Conservation (phyloP, 495 filamentous ascomycete species). For the Penicillium antarcticum region DNA sequence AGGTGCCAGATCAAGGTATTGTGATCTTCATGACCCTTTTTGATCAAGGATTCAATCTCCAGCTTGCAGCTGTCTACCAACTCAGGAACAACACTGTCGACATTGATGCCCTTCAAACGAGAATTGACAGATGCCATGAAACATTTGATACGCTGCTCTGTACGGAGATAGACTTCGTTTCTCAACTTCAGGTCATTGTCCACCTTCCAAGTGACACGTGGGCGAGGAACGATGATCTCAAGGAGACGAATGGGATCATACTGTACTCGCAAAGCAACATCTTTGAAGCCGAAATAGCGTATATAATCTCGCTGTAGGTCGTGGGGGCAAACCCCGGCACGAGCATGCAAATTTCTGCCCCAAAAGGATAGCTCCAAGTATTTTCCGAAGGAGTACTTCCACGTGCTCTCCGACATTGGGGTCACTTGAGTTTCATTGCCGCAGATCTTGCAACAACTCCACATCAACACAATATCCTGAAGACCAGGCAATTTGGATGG, state of each 20-base stretch:
- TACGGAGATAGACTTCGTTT: constrained; percentile 81
- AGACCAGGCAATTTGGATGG: constrained; percentile 66
- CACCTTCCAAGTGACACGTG: constrained; percentile 93
- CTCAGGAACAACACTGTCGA: constrained; percentile 84
- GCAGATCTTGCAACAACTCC: constrained; percentile 92
- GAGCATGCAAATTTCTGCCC: constrained; percentile 77
- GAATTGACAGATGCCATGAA: constrained; percentile 85
- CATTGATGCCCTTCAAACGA: constrained; percentile 81
- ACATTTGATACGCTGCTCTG: constrained; percentile 72
- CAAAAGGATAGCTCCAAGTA: constrained; percentile 96
- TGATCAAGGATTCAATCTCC: constrained; percentile 72
- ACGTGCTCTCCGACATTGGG: constrained; percentile 92
- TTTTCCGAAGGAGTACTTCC: constrained; percentile 98
- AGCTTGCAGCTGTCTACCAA: constrained; percentile 74
- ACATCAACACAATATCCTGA: constrained; percentile 88
- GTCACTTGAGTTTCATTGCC: constrained; percentile 83
- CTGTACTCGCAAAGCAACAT: constrained; percentile 81
- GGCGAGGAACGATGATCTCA: constrained; percentile 91
- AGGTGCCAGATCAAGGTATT: constrained; percentile 66
- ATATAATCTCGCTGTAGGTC: constrained; percentile 90
- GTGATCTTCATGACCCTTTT: constrained; percentile 79
- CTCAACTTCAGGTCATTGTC: constrained; percentile 87
- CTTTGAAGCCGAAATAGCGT: constrained; percentile 85
- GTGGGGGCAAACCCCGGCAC: constrained; percentile 83
- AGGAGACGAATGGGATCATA: constrained; percentile 88